phyloP scores from a whole-genome alignment of 192 early-diverging fungal species.

The Haplosporangium gracile region DNA sequence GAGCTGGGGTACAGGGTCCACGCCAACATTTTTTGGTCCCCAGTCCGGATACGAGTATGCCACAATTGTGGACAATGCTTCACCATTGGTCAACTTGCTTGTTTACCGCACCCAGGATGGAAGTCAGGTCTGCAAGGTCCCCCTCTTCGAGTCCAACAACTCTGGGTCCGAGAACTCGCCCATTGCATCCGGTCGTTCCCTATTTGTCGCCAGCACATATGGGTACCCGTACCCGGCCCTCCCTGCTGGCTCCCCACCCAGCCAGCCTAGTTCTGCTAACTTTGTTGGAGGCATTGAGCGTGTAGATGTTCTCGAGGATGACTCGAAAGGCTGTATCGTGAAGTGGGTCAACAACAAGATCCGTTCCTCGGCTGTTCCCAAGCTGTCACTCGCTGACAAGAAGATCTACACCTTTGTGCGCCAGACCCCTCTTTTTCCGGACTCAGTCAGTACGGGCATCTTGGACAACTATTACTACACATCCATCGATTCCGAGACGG shows the following conservation, averaged over 20 bases:
- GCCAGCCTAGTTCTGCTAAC: constrained; percentile 27
- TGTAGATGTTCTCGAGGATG: constrained; percentile 38
- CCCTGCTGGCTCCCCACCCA: constrained; percentile 26
- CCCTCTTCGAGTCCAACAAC: constrained; percentile 32
- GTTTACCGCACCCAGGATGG: constrained; percentile 34
- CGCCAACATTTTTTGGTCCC: constrained; percentile 38
- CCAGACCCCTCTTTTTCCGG: constrained; percentile 22
- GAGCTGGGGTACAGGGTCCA: constrained; percentile 41
- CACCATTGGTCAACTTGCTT: constrained; percentile 37
- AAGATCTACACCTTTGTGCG: constrained; percentile 43
- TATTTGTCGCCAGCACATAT: constrained; percentile 30
- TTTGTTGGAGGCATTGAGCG: constrained; percentile 43
- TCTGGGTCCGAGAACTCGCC: constrained; percentile 37
- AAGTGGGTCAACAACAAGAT: constrained; percentile 41
- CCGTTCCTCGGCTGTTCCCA: constrained; percentile 34
- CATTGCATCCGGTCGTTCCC: constrained; percentile 36
- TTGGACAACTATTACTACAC: constrained; percentile 39
- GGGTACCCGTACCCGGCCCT: constrained; percentile 35
- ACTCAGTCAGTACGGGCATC: constrained; percentile 27
- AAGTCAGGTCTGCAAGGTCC: constrained; percentile 32
- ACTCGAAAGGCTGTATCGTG: constrained; percentile 30
- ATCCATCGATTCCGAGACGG: constrained; percentile 31
- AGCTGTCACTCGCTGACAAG: constrained; percentile 32
- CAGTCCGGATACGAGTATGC: constrained; percentile 30
- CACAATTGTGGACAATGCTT: constrained; percentile 37